Evolutionary conservation across 2,329 filamentous ascomycete species (phyloP).

Genomic region (Colletotrichum sp.): DNA sequence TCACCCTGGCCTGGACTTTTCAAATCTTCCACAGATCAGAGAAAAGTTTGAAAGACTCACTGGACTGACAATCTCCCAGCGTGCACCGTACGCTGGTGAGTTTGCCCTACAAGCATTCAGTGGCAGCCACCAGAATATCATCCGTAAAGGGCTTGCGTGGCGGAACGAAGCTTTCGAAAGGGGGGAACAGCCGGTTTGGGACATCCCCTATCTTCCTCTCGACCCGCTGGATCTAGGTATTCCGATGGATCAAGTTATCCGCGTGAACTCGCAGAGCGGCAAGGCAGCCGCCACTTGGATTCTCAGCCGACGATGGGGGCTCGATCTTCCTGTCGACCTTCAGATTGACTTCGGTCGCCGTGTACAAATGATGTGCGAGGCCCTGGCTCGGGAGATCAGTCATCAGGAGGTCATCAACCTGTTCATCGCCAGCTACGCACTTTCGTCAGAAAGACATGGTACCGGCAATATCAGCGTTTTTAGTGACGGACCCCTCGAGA

Average conservation of each 20-base stretch:
- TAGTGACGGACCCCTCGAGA: not conserved
- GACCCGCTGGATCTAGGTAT: not conserved
- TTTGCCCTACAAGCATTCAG: slow-evolving; percentile 1
- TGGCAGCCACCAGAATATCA: slow-evolving; percentile 1
- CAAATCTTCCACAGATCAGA: not conserved
- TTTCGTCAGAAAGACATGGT: not conserved
- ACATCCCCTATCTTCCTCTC: slow-evolving; percentile 1
- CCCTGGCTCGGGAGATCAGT: not conserved
- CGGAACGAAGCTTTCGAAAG: not conserved
- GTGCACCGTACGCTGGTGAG: not conserved
- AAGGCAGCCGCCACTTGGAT: not conserved
- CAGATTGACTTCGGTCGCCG: not conserved
- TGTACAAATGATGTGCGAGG: slow-evolving; percentile 7
- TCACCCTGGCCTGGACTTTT: not conserved
- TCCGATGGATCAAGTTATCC: not conserved
- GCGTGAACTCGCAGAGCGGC: not conserved
- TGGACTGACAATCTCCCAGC: not conserved
- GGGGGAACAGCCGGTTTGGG: not conserved
- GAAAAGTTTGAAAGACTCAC: not conserved
- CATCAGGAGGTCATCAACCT: not conserved
- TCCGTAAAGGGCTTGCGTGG: not conserved
- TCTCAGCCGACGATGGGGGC: not conserved
- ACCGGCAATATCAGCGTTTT: not conserved
- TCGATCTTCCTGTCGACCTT: not conserved
- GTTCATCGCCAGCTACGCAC: not conserved